phyloP scores from a whole-genome alignment of 176 grass and related monocot genomes.

The Lolium rigidum region DNA sequence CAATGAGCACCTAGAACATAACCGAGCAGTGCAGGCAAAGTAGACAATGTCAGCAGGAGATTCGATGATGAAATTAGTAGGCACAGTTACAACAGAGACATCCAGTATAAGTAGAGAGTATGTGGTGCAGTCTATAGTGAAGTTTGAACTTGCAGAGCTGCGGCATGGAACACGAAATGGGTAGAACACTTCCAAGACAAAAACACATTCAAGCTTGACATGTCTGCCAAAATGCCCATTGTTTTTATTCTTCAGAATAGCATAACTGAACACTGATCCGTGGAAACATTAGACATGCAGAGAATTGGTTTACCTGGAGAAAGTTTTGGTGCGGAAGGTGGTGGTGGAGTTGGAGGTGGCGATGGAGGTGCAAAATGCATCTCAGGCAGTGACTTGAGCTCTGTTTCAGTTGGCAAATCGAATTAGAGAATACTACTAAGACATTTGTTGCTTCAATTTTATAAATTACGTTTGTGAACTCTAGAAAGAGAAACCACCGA shows the following conservation, averaged over 20 bases:
- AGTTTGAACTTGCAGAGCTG: not conserved
- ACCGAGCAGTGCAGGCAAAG: not conserved
- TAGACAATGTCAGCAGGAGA: not conserved
- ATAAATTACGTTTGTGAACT: not conserved
- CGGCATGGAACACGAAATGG: not conserved
- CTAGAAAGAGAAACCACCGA: not conserved
- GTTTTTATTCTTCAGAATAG: not conserved
- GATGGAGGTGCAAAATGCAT: constrained; percentile 32
- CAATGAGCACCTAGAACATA: not conserved
- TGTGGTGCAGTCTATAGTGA: too few relatives aligned
- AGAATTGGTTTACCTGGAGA: constrained; percentile 8
- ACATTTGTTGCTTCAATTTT: not conserved
- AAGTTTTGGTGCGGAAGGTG: not conserved
- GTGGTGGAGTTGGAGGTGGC: constrained; percentile 6
- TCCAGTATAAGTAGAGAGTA: not conserved
- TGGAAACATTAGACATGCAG: not conserved
- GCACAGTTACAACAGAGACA: not conserved
- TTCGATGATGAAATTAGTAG: not conserved
- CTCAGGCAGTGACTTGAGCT: constrained; percentile 40
- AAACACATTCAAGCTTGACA: constrained; percentile 2
- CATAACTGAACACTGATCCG: not conserved
- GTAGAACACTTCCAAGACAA: not conserved
- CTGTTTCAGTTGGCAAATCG: constrained; percentile 15
- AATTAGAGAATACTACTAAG: not conserved
- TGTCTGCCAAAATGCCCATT: not conserved